Percentiles rank a stretch among this genome's conserved stretches.
Conservation (phyloP, 257 asterid genomes). For the Solanum sejunctum region DNA sequence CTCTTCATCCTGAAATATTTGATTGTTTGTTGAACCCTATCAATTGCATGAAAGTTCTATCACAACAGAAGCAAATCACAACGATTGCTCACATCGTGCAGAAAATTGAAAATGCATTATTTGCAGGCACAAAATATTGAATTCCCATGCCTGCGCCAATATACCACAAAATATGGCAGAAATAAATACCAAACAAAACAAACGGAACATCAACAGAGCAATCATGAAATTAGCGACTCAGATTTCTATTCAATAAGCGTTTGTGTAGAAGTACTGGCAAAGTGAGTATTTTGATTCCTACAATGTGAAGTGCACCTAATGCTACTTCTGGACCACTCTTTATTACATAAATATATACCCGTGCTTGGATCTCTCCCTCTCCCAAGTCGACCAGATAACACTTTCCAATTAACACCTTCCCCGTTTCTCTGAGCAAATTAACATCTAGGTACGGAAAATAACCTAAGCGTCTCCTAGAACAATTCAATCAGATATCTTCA, state of each 20-base stretch:
- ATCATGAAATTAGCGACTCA: not conserved
- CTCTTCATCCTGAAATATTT: not conserved
- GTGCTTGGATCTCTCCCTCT: not conserved
- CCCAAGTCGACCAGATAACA: not conserved
- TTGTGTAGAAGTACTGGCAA: not conserved
- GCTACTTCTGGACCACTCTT: not conserved
- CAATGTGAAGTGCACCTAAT: not conserved
- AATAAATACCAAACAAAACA: not conserved
- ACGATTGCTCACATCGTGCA: not conserved
- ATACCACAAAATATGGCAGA: not conserved
- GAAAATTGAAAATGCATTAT: not conserved
- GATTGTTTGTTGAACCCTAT: not conserved
- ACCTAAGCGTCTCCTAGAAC: not conserved
- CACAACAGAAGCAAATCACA: not conserved
- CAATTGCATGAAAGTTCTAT: not conserved
- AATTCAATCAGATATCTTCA: slow-evolving; percentile 65
- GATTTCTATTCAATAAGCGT: not conserved
- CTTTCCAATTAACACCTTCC: not conserved
- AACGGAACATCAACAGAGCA: not conserved
- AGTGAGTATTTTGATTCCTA: not conserved
- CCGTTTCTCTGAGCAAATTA: not conserved
- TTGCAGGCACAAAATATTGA: not conserved
- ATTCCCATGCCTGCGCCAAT: not conserved
- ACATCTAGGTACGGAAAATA: not conserved
- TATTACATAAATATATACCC: not conserved